These are phyloP conservation scores for Ascocoryne sarcoides DNA, from an alignment of 2,329 filamentous ascomycete species.

Conservation along the genomic window DNA sequence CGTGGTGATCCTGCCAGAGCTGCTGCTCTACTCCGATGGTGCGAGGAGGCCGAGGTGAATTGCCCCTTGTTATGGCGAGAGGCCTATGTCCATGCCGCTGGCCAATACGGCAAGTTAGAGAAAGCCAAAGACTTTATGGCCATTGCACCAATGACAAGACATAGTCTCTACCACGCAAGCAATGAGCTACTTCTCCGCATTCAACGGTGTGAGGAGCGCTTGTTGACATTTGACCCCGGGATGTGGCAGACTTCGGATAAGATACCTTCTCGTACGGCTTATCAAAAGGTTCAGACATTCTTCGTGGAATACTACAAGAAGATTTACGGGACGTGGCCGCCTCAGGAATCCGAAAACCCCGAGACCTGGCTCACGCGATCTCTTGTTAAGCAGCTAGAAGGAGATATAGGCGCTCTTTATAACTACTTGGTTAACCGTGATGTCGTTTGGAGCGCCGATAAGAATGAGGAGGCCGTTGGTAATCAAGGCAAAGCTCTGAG, in stretches of 20 bases:
- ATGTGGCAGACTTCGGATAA: constrained; percentile 4
- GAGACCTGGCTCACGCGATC: constrained; percentile 54
- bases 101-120: constrained; percentile 49
- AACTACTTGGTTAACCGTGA: constrained; percentile 63
- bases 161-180: background rate
- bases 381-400: constrained; percentile 47
- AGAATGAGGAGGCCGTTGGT: constrained; percentile 48
- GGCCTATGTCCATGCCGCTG: constrained; percentile 57
- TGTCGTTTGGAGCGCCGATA: constrained; percentile 48
- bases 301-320: constrained; percentile 48
- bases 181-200: background rate
- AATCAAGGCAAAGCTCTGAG: constrained; percentile 31
- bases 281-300: constrained; percentile 53
- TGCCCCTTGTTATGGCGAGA: constrained; percentile 63
- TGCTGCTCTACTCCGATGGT: constrained; percentile 55
- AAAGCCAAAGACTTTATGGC: background rate
- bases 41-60: constrained; percentile 48
- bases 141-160: background rate
- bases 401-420: constrained; percentile 60
- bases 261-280: constrained; percentile 39
- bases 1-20: constrained; percentile 51
- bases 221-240: constrained; percentile 46
- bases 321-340: constrained; percentile 55
- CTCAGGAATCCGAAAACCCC: constrained; percentile 33
- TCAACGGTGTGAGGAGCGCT: constrained; percentile 51